These are phyloP conservation scores for Leishmania major DNA, from an alignment of 208 protist species.

Conservation along the genomic window DNA sequence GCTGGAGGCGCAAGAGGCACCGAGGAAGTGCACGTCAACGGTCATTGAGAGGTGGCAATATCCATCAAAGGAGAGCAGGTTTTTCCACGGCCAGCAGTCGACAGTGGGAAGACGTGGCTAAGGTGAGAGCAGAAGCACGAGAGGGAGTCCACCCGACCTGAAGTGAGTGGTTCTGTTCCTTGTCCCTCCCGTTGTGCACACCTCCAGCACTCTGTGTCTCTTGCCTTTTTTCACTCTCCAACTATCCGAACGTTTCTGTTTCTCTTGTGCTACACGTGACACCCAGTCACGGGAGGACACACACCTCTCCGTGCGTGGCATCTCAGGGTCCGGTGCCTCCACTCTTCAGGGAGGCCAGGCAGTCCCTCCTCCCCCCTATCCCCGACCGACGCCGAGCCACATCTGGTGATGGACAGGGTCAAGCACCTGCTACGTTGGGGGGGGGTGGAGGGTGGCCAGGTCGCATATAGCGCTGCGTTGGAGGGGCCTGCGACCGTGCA, in stretches of 20 bases:
- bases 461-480: background rate
- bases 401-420: background rate
- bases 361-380: background rate
- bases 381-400: background rate
- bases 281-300: background rate
- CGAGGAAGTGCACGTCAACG: background rate
- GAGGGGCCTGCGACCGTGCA: background rate
- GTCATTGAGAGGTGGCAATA: background rate
- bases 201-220: background rate
- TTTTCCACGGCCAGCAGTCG: background rate
- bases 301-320: background rate
- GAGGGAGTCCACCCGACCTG: background rate
- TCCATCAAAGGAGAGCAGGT: background rate
- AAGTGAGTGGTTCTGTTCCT: background rate
- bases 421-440: background rate
- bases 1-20: background rate
- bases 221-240: background rate
- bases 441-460: background rate
- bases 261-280: background rate
- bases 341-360: background rate
- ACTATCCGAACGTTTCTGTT: background rate
- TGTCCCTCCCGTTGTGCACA: background rate
- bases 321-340: background rate
- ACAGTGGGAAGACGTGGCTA: background rate
- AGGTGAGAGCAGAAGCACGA: background rate